A percentile compares a stretch with the other conserved stretches of the same genome.
Evolutionary conservation across 805 yeast species (phyloP).

Genomic region (Zygoascus tannicola): DNA sequence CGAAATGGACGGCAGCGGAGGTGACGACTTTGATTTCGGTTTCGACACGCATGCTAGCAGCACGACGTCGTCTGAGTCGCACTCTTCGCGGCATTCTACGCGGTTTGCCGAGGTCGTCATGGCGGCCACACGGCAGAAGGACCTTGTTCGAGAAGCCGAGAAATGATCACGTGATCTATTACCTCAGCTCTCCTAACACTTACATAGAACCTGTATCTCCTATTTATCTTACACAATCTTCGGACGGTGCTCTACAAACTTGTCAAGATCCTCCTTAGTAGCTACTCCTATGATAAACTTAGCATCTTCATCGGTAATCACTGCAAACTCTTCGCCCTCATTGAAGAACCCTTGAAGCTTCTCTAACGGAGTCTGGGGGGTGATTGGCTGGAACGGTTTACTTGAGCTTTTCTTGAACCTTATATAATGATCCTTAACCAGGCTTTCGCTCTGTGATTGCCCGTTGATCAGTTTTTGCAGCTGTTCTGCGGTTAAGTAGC

Average conservation of each 20-base stretch:
- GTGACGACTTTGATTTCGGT: conserved; percentile 1
- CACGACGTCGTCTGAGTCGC: conserved; percentile 1
- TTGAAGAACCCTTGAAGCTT: conserved; percentile 43
- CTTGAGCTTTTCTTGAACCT: conserved; percentile 26
- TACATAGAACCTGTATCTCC: neutral
- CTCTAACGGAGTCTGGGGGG: conserved; percentile 49
- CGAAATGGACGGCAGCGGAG: conserved; percentile 25
- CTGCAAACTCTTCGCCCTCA: conserved; percentile 43
- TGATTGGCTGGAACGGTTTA: conserved; percentile 34
- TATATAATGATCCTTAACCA: conserved; percentile 17
- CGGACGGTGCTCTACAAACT: conserved; percentile 38
- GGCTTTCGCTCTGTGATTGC: neutral
- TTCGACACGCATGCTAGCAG: neutral
- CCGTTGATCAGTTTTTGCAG: conserved; percentile 28
- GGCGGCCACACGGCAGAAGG: conserved; percentile 56
- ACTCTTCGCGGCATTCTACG: neutral
- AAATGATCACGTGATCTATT: neutral
- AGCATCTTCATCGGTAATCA: conserved; percentile 45
- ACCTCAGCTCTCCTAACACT: neutral
- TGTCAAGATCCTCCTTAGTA: conserved; percentile 39
- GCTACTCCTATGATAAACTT: conserved; percentile 52
- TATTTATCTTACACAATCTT: conserved; percentile 4
- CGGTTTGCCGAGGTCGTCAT: conserved; percentile 57
- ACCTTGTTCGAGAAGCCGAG: conserved; percentile 18
- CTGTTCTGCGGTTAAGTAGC: conserved; percentile 38